phyloP scores from a whole-genome alignment of 140 eudicot species.

The Bidens hawaiensis region DNA sequence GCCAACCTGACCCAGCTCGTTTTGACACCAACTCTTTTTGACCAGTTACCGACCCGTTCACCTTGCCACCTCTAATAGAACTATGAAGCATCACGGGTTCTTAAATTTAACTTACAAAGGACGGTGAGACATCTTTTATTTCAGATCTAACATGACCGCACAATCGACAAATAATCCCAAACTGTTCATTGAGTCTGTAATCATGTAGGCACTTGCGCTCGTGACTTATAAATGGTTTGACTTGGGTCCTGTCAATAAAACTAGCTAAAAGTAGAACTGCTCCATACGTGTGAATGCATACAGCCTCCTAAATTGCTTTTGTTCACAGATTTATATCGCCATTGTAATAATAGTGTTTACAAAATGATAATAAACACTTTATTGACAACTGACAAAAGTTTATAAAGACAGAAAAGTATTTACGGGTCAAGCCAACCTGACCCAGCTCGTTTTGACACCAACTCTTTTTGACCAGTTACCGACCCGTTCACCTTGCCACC shows the following conservation, averaged over 20 bases:
- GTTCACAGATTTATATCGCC: not conserved
- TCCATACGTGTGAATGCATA: not conserved
- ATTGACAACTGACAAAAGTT: not conserved
- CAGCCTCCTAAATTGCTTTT: conserved; percentile 1
- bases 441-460: not conserved
- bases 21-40: too few species aligned
- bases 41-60: conserved; percentile 4
- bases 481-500: not conserved
- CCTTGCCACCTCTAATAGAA: not conserved
- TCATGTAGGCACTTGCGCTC: conserved; percentile 63
- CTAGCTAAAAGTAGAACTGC: not conserved
- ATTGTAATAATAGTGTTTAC: not conserved
- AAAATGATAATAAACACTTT: not conserved
- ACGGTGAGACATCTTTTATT: conserved; percentile 75
- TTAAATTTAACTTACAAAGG: conserved; percentile 66
- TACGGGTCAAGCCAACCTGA: not conserved
- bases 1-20: not conserved
- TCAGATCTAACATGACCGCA: conserved; percentile 88
- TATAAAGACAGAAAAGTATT: not conserved
- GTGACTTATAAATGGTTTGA: conserved; percentile 4
- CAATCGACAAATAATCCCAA: conserved; percentile 73
- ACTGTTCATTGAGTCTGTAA: conserved; percentile 75
- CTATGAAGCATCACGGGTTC: conserved; percentile 1
- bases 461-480: not conserved
- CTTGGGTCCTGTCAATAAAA: not conserved